Evolutionary conservation across 2,329 filamentous ascomycete species (phyloP).

Genomic region (Xylariales sp.): DNA sequence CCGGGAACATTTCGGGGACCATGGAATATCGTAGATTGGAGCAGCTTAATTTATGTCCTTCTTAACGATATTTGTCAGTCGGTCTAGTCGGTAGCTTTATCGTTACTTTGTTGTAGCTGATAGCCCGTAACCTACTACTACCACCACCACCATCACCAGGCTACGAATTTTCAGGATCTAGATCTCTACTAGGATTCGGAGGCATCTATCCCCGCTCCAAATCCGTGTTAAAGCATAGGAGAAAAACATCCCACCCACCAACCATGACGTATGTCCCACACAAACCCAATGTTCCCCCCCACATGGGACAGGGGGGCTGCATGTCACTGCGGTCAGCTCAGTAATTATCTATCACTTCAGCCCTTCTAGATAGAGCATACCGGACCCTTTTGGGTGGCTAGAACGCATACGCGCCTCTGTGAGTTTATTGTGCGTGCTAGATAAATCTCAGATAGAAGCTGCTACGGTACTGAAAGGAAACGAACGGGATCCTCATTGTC

Average conservation of each 20-base stretch:
- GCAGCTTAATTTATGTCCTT: neutral
- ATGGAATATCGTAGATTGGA: too few relatives aligned
- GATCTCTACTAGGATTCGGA: constrained; percentile 17
- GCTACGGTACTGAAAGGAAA: neutral
- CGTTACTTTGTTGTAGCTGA: constrained; percentile 4
- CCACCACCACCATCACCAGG: neutral
- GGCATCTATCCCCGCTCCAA: constrained; percentile 27
- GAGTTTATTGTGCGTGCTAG: constrained; percentile 2
- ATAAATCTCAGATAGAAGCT: constrained; percentile 8
- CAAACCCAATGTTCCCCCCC: constrained; percentile 14
- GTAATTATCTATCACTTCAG: neutral
- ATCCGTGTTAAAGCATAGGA: constrained; percentile 12
- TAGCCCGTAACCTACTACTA: neutral
- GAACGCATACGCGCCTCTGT: constrained; percentile 14
- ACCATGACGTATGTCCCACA: constrained; percentile 31
- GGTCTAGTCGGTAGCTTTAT: neutral
- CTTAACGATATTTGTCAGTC: neutral
- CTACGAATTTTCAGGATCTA: neutral
- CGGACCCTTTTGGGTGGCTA: constrained; percentile 7
- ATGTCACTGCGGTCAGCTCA: constrained; percentile 10
- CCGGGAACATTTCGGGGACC: neutral
- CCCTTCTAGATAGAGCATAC: neutral
- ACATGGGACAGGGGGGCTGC: constrained; percentile 12
- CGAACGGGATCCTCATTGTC: constrained; percentile 7
- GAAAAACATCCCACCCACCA: constrained; percentile 29